Evolutionary conservation across 2,329 filamentous ascomycete genomes (phyloP), one percentile per base, ranked within the genome.

Genomic region (Aurifilum marmelostoma): DNA sequence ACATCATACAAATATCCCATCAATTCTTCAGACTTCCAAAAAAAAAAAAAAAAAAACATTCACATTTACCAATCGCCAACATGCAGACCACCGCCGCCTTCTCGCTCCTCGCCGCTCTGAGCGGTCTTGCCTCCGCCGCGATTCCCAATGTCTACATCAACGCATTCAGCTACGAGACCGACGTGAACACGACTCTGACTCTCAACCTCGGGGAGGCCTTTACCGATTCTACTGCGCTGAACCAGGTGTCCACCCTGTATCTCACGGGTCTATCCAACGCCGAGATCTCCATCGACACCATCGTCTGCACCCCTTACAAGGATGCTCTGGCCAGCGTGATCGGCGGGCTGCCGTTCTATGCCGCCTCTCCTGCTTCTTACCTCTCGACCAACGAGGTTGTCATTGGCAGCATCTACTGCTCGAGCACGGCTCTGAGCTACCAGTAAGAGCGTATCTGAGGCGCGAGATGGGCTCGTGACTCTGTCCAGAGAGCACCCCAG

Each of bases 241-340:
- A 63, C 29, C 61, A 63, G 32, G 41, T 63, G 6, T 63, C 61
- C 6, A 50, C 39, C 8, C 61, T 63, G 39, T 50, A 63, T 41
- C 41, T 63, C 37, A 50, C 39, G 11, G 39, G 41, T n/a, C 61
- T 63, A 14, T 47, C 61, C 12, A 63, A 63, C 27, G 39, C 61
- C 41, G 61, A 63, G 61, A 12, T 63, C 41, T 63, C 61, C 18
- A 29, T 63, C 27, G 61, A 63, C 27, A 47, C 61, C 18, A 16
- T 63, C 41, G 39, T 63, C 61, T 63, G 61, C 41, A 63, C 61
- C 16, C 61, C 61, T 6, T 63, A 63, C 61, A 63, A 63, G 16
- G 41, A 47, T 32, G 39, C 61, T 18, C 41, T 50, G 29, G 61
- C 61, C 39, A 63, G 18, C 21, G 61, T 47, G 14, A 39, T 24